Conservation (phyloP, 768 basidiomycete species). For the Amanita fuliginea region DNA sequence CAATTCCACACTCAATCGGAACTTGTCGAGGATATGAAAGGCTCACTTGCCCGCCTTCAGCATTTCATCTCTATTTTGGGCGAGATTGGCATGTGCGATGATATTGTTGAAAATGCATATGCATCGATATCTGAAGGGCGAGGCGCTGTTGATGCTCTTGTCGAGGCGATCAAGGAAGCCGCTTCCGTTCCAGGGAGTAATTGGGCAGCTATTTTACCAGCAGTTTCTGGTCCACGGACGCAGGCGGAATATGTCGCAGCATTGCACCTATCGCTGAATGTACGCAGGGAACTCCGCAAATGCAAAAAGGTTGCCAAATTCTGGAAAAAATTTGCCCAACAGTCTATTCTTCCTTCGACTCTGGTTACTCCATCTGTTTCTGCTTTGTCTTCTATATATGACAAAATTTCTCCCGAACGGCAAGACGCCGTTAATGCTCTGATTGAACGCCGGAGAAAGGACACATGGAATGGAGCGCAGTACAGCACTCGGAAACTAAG, state of each 20-base stretch:
- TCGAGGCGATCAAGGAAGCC: conserved; percentile 32
- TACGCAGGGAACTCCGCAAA: conserved; percentile 31
- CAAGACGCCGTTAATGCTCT: conserved; percentile 30
- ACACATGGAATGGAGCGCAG: neutral
- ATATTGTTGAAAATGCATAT: neutral
- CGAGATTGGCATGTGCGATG: neutral
- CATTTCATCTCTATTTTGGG: neutral
- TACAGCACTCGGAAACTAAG: neutral
- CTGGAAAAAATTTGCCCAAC: conserved; percentile 33
- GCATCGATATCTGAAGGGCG: conserved; percentile 13
- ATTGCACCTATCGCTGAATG: conserved; percentile 31
- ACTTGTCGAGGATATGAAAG: neutral
- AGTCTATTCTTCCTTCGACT: conserved; percentile 12
- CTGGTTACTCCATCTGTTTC: conserved; percentile 29
- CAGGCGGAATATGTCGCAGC: conserved; percentile 34
- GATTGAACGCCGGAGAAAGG: conserved; percentile 13
- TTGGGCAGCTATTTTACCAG: conserved; percentile 31
- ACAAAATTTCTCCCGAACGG: conserved; percentile 21
- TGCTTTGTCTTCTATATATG: conserved; percentile 25
- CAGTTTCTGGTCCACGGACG: conserved; percentile 22
- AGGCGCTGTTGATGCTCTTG: conserved; percentile 28
- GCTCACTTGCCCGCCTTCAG: neutral
- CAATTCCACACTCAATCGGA: neutral
- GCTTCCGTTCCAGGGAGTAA: conserved; percentile 24
- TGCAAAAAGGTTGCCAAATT: conserved; percentile 32